These are phyloP conservation scores for Nakazawaea wickerhamii DNA, from an alignment of 805 yeast species.

Conservation along the genomic window DNA sequence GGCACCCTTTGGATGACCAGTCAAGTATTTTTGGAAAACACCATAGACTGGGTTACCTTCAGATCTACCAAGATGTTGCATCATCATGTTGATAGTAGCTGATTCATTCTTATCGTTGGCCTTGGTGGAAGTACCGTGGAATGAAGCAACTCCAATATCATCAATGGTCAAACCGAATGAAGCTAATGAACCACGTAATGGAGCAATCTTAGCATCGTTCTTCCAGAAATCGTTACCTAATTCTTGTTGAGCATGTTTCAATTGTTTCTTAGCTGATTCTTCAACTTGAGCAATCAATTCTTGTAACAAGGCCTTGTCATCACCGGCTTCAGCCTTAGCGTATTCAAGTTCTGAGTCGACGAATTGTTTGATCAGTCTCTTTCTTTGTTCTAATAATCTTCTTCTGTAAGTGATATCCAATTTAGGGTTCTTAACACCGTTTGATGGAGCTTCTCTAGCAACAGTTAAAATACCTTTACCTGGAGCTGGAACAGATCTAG, in stretches of 20 bases:
- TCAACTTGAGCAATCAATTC: slow-evolving; percentile 87
- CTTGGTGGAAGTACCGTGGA: slow-evolving; percentile 98
- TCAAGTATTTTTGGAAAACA: slow-evolving; percentile 97
- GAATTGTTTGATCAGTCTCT: slow-evolving; percentile 76
- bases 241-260: slow-evolving; percentile 81
- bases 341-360: slow-evolving; percentile 71
- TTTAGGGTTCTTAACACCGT: slow-evolving; percentile 71
- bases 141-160: slow-evolving; percentile 93
- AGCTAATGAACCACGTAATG: slow-evolving; percentile 95
- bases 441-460: slow-evolving; percentile 89
- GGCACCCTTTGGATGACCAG: slow-evolving; percentile 99
- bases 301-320: slow-evolving; percentile 48
- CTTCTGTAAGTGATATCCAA: slow-evolving; percentile 89
- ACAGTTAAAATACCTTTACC: slow-evolving; percentile 99
- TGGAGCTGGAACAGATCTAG: slow-evolving; percentile 99
- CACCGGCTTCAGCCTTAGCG: slow-evolving; percentile 65
- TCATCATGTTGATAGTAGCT: slow-evolving; percentile 85
- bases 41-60: slow-evolving; percentile 97
- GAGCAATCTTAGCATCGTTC: slow-evolving; percentile 91
- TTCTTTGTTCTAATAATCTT: slow-evolving; percentile 81
- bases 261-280: slow-evolving; percentile 80
- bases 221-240: slow-evolving; percentile 96
- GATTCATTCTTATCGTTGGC: slow-evolving; percentile 99
- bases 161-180: slow-evolving; percentile 89
- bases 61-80: slow-evolving; percentile 91